These are phyloP conservation scores for Apiospora marii DNA, from an alignment of 2,329 filamentous ascomycete genomes.

Conservation along the genomic window DNA sequence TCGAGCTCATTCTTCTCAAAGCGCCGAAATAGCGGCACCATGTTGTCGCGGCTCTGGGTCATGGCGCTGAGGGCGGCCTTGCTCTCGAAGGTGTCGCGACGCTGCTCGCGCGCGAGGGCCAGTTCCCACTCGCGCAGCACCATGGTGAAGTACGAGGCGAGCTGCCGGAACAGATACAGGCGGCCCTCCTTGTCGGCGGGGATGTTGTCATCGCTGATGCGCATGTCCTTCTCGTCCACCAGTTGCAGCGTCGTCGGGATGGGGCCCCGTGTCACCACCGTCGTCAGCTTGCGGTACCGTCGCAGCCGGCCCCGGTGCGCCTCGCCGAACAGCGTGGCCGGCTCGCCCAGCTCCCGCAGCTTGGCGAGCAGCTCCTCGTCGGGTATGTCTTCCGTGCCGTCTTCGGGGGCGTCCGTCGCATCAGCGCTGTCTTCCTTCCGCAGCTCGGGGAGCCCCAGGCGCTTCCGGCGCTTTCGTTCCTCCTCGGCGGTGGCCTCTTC, in stretches of 20 bases:
- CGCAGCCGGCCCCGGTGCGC: constrained; percentile 72
- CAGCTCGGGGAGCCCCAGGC: constrained; percentile 82
- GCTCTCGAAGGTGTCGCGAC: constrained; percentile 74
- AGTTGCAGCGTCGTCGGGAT: constrained; percentile 86
- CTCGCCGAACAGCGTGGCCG: constrained; percentile 82
- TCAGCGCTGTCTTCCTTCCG: constrained; percentile 54
- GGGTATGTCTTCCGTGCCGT: constrained; percentile 66
- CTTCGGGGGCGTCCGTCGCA: constrained; percentile 51
- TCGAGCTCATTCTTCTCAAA: constrained; percentile 85
- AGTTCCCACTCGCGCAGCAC: constrained; percentile 87
- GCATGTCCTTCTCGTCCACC: constrained; percentile 88
- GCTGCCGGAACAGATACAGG: constrained; percentile 81
- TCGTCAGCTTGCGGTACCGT: constrained; percentile 73
- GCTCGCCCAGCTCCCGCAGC: constrained; percentile 77
- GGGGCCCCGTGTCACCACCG: constrained; percentile 74
- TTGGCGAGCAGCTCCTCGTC: constrained; percentile 75
- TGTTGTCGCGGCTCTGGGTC: constrained; percentile 85
- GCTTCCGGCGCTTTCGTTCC: constrained; percentile 75
- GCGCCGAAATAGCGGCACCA: constrained; percentile 88
- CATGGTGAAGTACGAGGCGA: constrained; percentile 96
- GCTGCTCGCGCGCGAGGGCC: constrained; percentile 74
- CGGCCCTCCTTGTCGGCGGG: constrained; percentile 70
- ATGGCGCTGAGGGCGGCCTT: constrained; percentile 85
- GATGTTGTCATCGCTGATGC: constrained; percentile 70
- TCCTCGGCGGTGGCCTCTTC: constrained; percentile 78